phyloP scores from a whole-genome alignment of 2,329 filamentous ascomycete genomes.

The Chrysosphaeria jannelii region DNA sequence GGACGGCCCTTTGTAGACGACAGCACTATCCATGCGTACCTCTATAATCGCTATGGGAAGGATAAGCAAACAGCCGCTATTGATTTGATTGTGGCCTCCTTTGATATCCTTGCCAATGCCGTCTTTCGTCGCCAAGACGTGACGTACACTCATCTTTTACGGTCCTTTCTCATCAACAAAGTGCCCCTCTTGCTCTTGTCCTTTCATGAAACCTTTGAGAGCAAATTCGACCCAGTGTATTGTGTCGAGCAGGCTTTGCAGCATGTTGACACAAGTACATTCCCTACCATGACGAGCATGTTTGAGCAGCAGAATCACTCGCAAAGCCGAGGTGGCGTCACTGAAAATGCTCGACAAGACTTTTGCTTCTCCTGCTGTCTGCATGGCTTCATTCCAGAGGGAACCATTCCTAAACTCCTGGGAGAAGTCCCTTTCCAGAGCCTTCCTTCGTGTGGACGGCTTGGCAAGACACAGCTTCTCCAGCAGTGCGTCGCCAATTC shows the following conservation, averaged over 20 bases:
- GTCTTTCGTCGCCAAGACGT: slow-evolving; percentile 33
- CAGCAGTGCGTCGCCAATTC: slow-evolving; percentile 48
- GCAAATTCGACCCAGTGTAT: slow-evolving; percentile 42
- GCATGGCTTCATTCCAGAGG: slow-evolving; percentile 53
- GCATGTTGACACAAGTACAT: slow-evolving; percentile 57
- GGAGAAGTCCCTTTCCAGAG: slow-evolving; percentile 64
- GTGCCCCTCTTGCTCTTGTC: slow-evolving; percentile 22
- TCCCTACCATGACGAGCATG: slow-evolving; percentile 26
- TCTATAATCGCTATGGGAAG: slow-evolving; percentile 54
- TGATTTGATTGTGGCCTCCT: slow-evolving; percentile 64
- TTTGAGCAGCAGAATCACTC: slow-evolving; percentile 25
- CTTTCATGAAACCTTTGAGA: slow-evolving; percentile 27
- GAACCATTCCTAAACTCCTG: slow-evolving; percentile 48
- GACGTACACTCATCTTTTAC: slow-evolving; percentile 37
- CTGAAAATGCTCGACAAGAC: slow-evolving; percentile 30
- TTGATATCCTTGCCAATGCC: slow-evolving; percentile 68
- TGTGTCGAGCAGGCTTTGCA: slow-evolving; percentile 40
- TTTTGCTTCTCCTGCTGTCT: slow-evolving; percentile 79
- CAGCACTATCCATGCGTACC: slow-evolving; percentile 40
- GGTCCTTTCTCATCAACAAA: slow-evolving; percentile 59
- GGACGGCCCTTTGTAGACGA: slow-evolving; percentile 68
- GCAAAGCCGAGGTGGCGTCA: slow-evolving; percentile 26
- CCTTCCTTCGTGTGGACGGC: slow-evolving; percentile 41
- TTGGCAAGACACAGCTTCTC: slow-evolving; percentile 49
- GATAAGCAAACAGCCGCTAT: slow-evolving; percentile 50